Percentiles rank a stretch among this genome's conserved stretches.
Conservation (phyloP, 2,329 filamentous ascomycete genomes). For the Colletotrichum nymphaeae region DNA sequence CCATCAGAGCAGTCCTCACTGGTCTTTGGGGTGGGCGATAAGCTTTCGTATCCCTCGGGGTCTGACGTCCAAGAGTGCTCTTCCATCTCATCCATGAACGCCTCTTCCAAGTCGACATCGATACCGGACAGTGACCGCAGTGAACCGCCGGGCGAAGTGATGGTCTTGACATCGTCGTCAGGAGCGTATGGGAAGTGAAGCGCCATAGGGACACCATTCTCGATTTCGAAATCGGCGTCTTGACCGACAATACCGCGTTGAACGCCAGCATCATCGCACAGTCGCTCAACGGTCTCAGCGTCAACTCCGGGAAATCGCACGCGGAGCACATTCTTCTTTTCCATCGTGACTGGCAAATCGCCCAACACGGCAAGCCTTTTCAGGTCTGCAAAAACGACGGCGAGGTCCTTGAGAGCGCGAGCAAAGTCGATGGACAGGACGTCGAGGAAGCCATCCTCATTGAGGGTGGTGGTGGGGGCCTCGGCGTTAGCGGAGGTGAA, state of each 20-base stretch:
- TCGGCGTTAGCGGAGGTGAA: constrained; percentile 59
- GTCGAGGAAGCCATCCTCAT: constrained; percentile 86
- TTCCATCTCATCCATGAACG: constrained; percentile 55
- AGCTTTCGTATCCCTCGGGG: constrained; percentile 60
- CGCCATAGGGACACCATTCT: constrained; percentile 77
- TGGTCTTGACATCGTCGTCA: constrained; percentile 46
- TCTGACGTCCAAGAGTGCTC: constrained; percentile 62
- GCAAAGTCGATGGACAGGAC: constrained; percentile 89
- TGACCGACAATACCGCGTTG: constrained; percentile 82
- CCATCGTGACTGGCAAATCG: constrained; percentile 83
- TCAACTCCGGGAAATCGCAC: constrained; percentile 95
- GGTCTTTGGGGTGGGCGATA: constrained; percentile 55
- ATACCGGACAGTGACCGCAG: constrained; percentile 54
- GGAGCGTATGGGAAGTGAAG: constrained; percentile 90
- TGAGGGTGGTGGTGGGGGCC: constrained; percentile 69
- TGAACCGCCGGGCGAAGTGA: constrained; percentile 62
- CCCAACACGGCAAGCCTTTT: constrained; percentile 81
- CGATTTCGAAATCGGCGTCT: constrained; percentile 78
- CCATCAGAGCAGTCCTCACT: constrained; percentile 59
- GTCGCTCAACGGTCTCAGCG: constrained; percentile 79
- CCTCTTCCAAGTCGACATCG: constrained; percentile 49
- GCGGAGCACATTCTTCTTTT: constrained; percentile 73
- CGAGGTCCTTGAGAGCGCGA: constrained; percentile 85
- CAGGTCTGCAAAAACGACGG: constrained; percentile 83
- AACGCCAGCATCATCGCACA: constrained; percentile 90